A percentile compares a stretch with the other conserved stretches of the same genome.
Conservation (phyloP, 345 rosid species). For the Eucalyptus guilfoylei region DNA sequence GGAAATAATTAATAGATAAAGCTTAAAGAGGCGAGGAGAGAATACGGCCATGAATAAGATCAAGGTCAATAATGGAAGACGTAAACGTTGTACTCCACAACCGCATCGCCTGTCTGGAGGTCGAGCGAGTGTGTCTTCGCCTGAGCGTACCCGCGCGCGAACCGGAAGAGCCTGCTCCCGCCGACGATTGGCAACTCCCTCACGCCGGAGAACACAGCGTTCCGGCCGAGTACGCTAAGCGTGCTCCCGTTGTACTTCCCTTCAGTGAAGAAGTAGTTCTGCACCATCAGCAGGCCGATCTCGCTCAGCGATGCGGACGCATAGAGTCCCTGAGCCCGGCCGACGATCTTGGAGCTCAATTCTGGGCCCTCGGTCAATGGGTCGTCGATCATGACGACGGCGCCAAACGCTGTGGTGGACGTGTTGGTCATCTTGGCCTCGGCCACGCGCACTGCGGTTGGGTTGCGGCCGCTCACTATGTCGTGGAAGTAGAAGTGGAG, state of each 20-base stretch:
- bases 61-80: constrained; percentile 14
- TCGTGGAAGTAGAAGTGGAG: constrained; percentile 59
- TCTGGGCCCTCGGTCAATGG: constrained; percentile 29
- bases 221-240: neutral
- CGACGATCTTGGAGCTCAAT: constrained; percentile 25
- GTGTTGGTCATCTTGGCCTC: constrained; percentile 7
- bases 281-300: neutral
- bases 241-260: neutral
- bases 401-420: constrained; percentile 17
- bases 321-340: constrained; percentile 46
- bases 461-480: constrained; percentile 5
- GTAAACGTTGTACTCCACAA: constrained; percentile 16
- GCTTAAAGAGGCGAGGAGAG: neutral
- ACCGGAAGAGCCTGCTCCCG: constrained; percentile 12
- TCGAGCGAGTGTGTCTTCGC: constrained; percentile 3
- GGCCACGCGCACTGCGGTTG: constrained; percentile 17
- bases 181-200: constrained; percentile 12
- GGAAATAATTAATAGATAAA: neutral
- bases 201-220: neutral
- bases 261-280: neutral
- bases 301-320: constrained; percentile 14
- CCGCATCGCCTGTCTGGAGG: neutral
- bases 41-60: neutral
- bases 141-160: constrained; percentile 14
- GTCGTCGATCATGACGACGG: constrained; percentile 28